Conservation (phyloP, 73 alveolate genomes). For the Effrenium voratum region DNA sequence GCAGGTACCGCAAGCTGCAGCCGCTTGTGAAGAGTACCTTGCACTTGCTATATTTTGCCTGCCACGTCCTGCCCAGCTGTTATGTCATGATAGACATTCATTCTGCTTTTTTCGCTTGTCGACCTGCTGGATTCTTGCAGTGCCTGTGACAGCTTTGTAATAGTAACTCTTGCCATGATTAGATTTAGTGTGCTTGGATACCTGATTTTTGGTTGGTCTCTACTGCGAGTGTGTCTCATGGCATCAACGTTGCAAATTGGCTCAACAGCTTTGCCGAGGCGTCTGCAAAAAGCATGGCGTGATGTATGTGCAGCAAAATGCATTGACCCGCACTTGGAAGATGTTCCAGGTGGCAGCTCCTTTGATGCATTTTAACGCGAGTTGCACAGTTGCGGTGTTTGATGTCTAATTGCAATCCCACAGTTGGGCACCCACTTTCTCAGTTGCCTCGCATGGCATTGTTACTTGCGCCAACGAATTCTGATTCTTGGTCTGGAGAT, state of each 20-base stretch:
- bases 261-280: slow-evolving; percentile 7
- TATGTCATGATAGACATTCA: too few species aligned
- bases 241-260: too few species aligned
- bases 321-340: slow-evolving; percentile 63
- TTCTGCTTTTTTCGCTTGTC: too few species aligned
- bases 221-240: too few species aligned
- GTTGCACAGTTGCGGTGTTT: neutral
- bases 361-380: neutral
- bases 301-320: slow-evolving; percentile 57
- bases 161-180: too few species aligned
- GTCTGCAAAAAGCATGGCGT: slow-evolving; percentile 67
- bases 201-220: too few species aligned
- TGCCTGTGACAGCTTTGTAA: too few species aligned
- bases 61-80: too few species aligned
- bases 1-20: slow-evolving; percentile 70
- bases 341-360: slow-evolving; percentile 69
- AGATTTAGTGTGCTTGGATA: too few species aligned
- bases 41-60: too few species aligned
- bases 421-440: neutral
- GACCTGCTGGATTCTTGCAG: too few species aligned
- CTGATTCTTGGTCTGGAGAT: neutral
- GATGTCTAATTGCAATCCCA: neutral
- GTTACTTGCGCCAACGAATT: neutral
- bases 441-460: neutral
- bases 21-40: slow-evolving; percentile 46